Percentiles rank a stretch among this genome's conserved stretches.
Conservation (phyloP, 2,329 filamentous ascomycete species). For the Xylaria sp. region DNA sequence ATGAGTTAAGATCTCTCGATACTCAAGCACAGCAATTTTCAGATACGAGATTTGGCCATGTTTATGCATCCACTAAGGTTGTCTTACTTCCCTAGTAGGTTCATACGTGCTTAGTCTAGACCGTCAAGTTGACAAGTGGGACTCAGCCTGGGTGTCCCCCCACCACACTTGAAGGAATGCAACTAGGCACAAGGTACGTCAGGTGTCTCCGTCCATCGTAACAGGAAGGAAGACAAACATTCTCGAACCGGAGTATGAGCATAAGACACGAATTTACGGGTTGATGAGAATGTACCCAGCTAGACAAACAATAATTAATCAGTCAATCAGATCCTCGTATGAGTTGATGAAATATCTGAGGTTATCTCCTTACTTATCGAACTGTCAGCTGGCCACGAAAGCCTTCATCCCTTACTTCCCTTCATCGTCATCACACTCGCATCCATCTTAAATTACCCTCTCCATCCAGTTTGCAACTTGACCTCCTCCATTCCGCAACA, state of each 20-base stretch:
- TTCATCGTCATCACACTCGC: neutral
- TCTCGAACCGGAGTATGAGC: neutral
- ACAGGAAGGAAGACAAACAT: constrained; percentile 15
- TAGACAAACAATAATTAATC: constrained; percentile 6
- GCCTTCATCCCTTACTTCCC: neutral
- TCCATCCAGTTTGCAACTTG: neutral
- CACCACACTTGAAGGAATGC: constrained; percentile 19
- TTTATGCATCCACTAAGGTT: neutral
- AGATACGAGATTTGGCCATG: neutral
- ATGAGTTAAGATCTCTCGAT: neutral
- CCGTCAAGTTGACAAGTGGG: neutral
- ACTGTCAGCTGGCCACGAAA: neutral
- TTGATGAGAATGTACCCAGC: neutral
- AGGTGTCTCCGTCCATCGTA: constrained; percentile 16
- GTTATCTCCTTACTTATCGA: constrained; percentile 2
- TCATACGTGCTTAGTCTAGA: neutral
- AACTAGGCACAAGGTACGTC: neutral
- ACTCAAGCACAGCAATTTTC: neutral
- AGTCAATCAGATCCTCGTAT: constrained; percentile 5
- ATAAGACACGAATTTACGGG: constrained; percentile 1
- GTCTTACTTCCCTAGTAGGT: neutral
- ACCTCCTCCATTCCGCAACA: neutral
- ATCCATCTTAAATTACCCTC: neutral
- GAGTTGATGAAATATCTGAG: constrained; percentile 4
- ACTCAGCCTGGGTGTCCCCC: constrained; percentile 3